These are phyloP conservation scores for Candida xiaguanensis DNA, from an alignment of 805 yeast genomes.

Conservation along the genomic window DNA sequence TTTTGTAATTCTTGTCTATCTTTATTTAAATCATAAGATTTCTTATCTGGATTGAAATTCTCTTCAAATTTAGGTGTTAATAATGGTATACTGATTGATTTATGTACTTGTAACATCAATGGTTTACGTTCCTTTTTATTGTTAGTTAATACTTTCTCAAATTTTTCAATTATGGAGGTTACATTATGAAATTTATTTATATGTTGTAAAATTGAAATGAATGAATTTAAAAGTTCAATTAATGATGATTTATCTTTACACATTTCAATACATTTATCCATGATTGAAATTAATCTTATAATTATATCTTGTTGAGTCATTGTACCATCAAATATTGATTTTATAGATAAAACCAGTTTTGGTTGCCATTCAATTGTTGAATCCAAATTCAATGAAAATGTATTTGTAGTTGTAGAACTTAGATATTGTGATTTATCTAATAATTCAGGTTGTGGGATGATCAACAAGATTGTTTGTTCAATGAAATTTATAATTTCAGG, in stretches of 20 bases:
- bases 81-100: constrained; percentile 78
- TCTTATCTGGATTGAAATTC: constrained; percentile 92
- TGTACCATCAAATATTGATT: constrained; percentile 6
- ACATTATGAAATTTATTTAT: constrained; percentile 13
- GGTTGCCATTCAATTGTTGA: constrained; percentile 3
- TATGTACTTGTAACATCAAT: constrained; percentile 76
- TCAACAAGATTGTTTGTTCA: constrained; percentile 45
- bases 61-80: constrained; percentile 91
- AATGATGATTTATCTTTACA: constrained; percentile 67
- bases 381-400: constrained; percentile 15
- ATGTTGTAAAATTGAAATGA: constrained; percentile 40
- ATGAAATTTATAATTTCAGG: constrained; percentile 74
- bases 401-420: constrained; percentile 5
- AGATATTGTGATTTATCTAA: constrained; percentile 5
- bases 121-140: constrained; percentile 43
- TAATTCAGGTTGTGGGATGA: constrained; percentile 38
- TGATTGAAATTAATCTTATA: constrained; percentile 25
- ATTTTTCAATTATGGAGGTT: constrained; percentile 3
- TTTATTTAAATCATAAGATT: constrained; percentile 76
- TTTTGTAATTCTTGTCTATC: constrained; percentile 80
- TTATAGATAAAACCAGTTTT: constrained; percentile 10
- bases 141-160: constrained; percentile 43
- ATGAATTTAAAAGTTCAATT: constrained; percentile 53
- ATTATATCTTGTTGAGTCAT: constrained; percentile 27
- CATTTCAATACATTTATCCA: constrained; percentile 29